Percentiles rank a stretch among this genome's conserved stretches.
Conservation (phyloP, 2,329 filamentous ascomycete species). For the Colletotrichum godetiae region DNA sequence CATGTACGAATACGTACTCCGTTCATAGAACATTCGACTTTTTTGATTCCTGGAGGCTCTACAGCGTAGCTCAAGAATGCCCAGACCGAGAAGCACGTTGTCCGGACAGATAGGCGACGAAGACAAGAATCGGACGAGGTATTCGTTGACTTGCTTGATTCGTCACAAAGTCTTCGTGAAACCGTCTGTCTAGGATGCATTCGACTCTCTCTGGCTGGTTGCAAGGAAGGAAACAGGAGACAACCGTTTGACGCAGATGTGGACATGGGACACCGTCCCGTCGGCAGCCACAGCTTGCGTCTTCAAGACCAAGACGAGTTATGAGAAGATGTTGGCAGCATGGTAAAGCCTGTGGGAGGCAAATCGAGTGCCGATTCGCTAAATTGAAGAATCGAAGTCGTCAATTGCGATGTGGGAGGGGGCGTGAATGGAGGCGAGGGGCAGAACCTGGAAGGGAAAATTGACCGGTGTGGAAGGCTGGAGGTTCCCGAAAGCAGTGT, state of each 20-base stretch:
- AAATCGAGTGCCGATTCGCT: conserved; percentile 18
- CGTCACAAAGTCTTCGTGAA: neutral
- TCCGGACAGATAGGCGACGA: neutral
- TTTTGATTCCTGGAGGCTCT: neutral
- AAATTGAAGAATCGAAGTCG: neutral
- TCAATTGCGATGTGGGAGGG: neutral
- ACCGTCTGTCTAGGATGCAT: neutral
- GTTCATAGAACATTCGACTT: neutral
- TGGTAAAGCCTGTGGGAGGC: neutral
- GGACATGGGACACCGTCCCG: neutral
- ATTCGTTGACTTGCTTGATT: neutral
- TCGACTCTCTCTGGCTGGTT: neutral
- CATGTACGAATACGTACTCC: neutral
- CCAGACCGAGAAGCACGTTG: neutral
- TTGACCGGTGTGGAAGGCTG: neutral
- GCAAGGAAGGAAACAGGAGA: neutral
- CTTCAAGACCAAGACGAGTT: neutral
- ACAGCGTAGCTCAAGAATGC: neutral
- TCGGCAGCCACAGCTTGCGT: conserved; percentile 4
- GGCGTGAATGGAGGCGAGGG: neutral
- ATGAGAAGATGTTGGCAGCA: neutral
- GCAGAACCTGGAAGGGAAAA: neutral
- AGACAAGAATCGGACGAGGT: neutral
- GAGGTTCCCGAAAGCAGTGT: conserved; percentile 1
- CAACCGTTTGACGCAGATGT: conserved; percentile 7